Evolutionary conservation across 2,329 filamentous ascomycete genomes (phyloP), one percentile per base, ranked within the genome.

Genomic region (Arthrobotrys conoides): DNA sequence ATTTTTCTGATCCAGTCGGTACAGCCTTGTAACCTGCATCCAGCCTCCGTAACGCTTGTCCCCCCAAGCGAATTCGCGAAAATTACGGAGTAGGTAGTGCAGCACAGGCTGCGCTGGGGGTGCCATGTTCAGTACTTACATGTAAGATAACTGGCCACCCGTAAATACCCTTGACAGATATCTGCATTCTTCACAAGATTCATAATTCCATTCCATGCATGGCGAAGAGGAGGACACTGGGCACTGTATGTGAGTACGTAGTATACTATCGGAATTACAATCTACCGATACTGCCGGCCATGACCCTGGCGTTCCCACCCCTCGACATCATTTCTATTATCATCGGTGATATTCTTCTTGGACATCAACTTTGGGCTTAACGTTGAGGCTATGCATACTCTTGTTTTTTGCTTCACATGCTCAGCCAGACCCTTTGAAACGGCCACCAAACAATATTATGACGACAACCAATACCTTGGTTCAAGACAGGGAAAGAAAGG

Each of bases 1-100:
- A 18, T 3, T 27, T 44, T 22, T 27, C 36, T 61, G 57, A n/a
- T 33, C 57, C 1, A 44, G 20, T 5, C 57, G 57, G 53, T 61
- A 44, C 57, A 61, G 57, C 57, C 57, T 61, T 61, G 57, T 30
- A 61, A 44, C 57, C 57, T 44, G 57, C 57, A 61, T 61, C 57
- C 57, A 61, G 57, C 57, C 57, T 44, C 57, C 20, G 8, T 22
- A 57, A 48, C 33, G 33, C 33, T 18, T 27, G 16, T 20, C 9
- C 5, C 20, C n/a, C 18, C 57, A 61, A 61, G 57, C 57, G 57
- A 44, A 24, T 51, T 27, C 22, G 22, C 48, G 22, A 51, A 51
- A 51, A 51, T 24, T 16, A 10, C n/a, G n/a, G n/a, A n/a, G n/a
- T n/a, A n/a, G n/a, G n/a, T n/a, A n/a, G n/a, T n/a, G n/a, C 3